Percentiles rank a stretch among this genome's conserved stretches.
phyloP scores from a whole-genome alignment of 139 green algal genomes.

The Mesotaenium endlicherianum region DNA sequence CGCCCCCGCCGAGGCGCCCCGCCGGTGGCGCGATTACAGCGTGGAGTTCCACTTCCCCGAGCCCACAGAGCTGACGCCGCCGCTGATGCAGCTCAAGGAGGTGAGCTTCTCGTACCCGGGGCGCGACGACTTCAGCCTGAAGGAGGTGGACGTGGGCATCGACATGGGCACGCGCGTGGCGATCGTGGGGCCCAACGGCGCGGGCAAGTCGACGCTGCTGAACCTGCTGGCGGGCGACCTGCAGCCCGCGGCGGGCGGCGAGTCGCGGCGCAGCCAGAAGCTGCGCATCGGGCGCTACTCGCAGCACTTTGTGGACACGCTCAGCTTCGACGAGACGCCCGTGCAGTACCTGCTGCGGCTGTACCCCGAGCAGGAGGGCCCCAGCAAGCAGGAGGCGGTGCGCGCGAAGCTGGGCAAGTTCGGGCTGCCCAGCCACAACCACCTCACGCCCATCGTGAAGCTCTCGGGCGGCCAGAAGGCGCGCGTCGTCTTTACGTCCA shows the following conservation, averaged over 20 bases:
- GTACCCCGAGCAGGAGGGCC: slow-evolving; percentile 53
- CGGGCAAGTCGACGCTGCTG: slow-evolving; percentile 91
- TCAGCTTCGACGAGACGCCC: slow-evolving; percentile 89
- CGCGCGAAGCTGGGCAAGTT: slow-evolving; percentile 89
- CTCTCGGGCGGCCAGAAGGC: slow-evolving; percentile 92
- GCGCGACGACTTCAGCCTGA: slow-evolving; percentile 67
- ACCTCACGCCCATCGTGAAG: slow-evolving; percentile 94
- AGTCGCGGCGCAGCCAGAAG: slow-evolving; percentile 84
- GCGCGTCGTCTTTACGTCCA: slow-evolving; percentile 95
- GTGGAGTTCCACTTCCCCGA: slow-evolving; percentile 95
- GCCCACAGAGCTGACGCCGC: slow-evolving; percentile 83
- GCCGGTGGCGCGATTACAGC: slow-evolving; percentile 77
- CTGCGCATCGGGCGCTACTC: slow-evolving; percentile 93
- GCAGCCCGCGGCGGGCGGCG: slow-evolving; percentile 72
- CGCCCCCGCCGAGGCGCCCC: slow-evolving; percentile 49
- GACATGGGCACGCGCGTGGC: slow-evolving; percentile 94
- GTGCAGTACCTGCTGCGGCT: slow-evolving; percentile 66
- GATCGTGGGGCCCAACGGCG: slow-evolving; percentile 97
- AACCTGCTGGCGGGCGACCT: slow-evolving; percentile 96
- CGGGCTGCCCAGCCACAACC: slow-evolving; percentile 90
- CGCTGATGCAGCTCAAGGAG: slow-evolving; percentile 81
- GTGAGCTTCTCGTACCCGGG: slow-evolving; percentile 93
- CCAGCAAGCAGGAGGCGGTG: slow-evolving; percentile 83
- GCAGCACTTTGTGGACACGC: slow-evolving; percentile 98
- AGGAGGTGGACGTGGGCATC: slow-evolving; percentile 93